Percentiles rank a stretch among this genome's conserved stretches.
Conservation (phyloP, 352 stramenopile genomes). For the Phytophthora fragariae region DNA sequence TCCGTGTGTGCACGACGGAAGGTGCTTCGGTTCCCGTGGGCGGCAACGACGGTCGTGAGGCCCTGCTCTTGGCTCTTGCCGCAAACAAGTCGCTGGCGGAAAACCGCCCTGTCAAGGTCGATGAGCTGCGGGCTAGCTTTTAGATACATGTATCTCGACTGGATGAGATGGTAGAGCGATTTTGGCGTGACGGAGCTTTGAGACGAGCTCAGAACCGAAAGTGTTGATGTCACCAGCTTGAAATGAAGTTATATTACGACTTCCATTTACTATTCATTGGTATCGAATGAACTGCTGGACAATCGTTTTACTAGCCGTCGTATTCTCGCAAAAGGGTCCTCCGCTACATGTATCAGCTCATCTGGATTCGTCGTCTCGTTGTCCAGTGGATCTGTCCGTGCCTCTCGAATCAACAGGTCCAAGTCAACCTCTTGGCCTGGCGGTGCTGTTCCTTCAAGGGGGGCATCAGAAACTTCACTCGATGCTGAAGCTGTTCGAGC, state of each 20-base stretch:
- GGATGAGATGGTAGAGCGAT: too few relatives aligned
- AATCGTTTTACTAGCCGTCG: slow-evolving; percentile 28
- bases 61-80: slow-evolving; percentile 71
- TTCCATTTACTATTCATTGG: slow-evolving; percentile 6
- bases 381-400: slow-evolving; percentile 31
- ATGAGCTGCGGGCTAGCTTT: slow-evolving; percentile 42
- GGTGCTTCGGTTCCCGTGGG: slow-evolving; percentile 54
- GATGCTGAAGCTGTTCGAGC: slow-evolving; percentile 10
- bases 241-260: background rate
- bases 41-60: slow-evolving; percentile 66
- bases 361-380: background rate
- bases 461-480: slow-evolving; percentile 6
- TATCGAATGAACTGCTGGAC: slow-evolving; percentile 26
- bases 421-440: slow-evolving; percentile 31
- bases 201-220: too few relatives aligned
- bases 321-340: slow-evolving; percentile 21
- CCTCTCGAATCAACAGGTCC: slow-evolving; percentile 41
- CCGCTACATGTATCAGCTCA: too few relatives aligned
- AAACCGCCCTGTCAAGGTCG: slow-evolving; percentile 73
- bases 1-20: slow-evolving; percentile 58
- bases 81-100: slow-evolving; percentile 73
- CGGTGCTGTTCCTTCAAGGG: slow-evolving; percentile 10
- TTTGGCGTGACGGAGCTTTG: too few relatives aligned
- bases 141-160: background rate
- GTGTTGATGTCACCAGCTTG: too few relatives aligned